phyloP scores from a whole-genome alignment of 2,329 filamentous ascomycete genomes.

The Zopfia rhizophila region DNA sequence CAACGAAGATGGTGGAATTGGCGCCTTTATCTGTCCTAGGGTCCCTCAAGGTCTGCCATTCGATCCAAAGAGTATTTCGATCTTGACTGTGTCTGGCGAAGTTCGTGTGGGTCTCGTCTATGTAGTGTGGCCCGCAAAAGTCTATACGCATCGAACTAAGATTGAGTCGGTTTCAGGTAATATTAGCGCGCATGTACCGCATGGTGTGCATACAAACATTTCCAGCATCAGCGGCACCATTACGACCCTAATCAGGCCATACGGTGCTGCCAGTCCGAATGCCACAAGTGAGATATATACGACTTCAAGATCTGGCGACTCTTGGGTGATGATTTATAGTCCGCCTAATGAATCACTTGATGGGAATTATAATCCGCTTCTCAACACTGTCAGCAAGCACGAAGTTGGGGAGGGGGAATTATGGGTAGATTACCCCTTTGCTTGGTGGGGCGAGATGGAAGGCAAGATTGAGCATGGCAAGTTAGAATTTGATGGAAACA shows the following conservation, averaged over 20 bases:
- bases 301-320: constrained; percentile 8
- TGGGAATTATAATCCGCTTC: constrained; percentile 20
- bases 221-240: constrained; percentile 17
- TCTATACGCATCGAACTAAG: constrained; percentile 19
- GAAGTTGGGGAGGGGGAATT: constrained; percentile 15
- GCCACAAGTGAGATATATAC: constrained; percentile 20
- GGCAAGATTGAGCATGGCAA: constrained; percentile 17
- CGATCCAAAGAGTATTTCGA: constrained; percentile 19
- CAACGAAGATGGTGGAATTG: constrained; percentile 20
- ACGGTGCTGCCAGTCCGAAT: constrained; percentile 11
- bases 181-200: constrained; percentile 13
- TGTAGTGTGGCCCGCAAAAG: constrained; percentile 12
- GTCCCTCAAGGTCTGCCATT: constrained; percentile 2
- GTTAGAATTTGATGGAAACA: constrained; percentile 21
- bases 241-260: constrained; percentile 12
- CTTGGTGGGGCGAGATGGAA: constrained; percentile 27
- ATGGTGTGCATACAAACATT: constrained; percentile 24
- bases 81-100: constrained; percentile 20
- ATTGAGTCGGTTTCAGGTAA: constrained; percentile 20
- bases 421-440: constrained; percentile 16
- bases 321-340: constrained; percentile 6
- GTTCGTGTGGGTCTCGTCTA: constrained; percentile 2
- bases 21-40: constrained; percentile 11
- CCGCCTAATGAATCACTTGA: constrained; percentile 10
- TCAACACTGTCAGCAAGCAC: constrained; percentile 24